Conservation (phyloP, 1,284 basidiomycete species). For the Afroboletus lepidellus region DNA sequence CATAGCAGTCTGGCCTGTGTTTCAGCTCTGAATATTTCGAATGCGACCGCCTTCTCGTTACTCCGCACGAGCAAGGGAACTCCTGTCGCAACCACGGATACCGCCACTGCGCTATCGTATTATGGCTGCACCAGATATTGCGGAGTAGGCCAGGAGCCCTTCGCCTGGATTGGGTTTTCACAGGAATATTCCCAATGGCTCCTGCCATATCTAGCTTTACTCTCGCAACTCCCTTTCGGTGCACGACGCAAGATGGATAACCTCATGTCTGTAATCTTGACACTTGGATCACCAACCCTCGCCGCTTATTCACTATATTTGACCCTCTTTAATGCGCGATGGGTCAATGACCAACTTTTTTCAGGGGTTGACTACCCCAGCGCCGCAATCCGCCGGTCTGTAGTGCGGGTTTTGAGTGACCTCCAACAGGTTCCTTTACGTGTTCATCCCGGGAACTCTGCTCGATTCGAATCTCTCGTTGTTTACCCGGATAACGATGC, state of each 20-base stretch:
- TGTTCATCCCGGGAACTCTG: conserved; percentile 22
- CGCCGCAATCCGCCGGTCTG: conserved; percentile 9
- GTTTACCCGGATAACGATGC: conserved; percentile 33
- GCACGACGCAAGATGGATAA: conserved; percentile 26
- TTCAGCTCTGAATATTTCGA: conserved; percentile 13
- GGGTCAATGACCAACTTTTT: conserved; percentile 28
- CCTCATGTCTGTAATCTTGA: conserved; percentile 31
- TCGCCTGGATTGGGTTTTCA: conserved; percentile 39
- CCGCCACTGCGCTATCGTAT: conserved; percentile 23
- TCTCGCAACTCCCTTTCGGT: conserved; percentile 47
- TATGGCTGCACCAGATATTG: conserved; percentile 32
- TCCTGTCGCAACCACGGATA: not conserved
- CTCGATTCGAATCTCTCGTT: conserved; percentile 30
- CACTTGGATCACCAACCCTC: conserved; percentile 17
- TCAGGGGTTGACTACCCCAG: conserved; percentile 20
- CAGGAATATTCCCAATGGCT: conserved; percentile 44
- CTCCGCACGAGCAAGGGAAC: conserved; percentile 17
- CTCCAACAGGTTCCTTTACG: conserved; percentile 35
- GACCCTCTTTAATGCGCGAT: conserved; percentile 33
- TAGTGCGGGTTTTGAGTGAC: conserved; percentile 24
- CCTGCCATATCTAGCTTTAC: conserved; percentile 42
- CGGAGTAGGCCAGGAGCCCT: conserved; percentile 31
- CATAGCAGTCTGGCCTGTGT: conserved; percentile 3
- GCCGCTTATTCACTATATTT: conserved; percentile 35
- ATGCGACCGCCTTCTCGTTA: conserved; percentile 10